Evolutionary conservation across 345 rosid genomes (phyloP).

Genomic region (Physaria fendleri): DNA sequence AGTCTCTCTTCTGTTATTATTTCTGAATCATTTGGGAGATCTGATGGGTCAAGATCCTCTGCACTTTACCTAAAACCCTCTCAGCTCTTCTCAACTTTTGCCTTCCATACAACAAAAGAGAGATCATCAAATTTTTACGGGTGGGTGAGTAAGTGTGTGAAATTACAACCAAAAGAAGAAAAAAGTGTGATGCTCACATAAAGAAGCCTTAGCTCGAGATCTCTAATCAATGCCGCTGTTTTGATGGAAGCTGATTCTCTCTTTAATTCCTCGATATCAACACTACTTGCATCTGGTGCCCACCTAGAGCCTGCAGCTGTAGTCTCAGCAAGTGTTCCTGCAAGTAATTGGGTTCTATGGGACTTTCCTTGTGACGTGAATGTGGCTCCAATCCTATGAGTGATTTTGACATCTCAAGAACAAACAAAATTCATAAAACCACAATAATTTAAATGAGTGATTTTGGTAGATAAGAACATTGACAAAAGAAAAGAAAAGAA

Average conservation of each 20-base stretch:
- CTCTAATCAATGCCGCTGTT: conserved; percentile 46
- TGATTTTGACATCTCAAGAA: conserved; percentile 35
- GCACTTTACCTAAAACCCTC: conserved; percentile 65
- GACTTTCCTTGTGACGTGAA: conserved; percentile 31
- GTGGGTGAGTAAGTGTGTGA: conserved; percentile 5
- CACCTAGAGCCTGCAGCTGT: conserved; percentile 72
- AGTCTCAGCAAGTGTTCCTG: conserved; percentile 92
- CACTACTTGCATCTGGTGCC: conserved; percentile 51
- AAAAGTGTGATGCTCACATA: conserved; percentile 40
- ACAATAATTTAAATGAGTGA: no score
- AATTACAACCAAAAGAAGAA: neutral
- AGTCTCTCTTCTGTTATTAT: conserved; percentile 71
- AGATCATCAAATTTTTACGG: conserved; percentile 13
- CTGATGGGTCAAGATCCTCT: conserved; percentile 64
- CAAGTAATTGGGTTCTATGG: conserved; percentile 41
- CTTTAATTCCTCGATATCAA: conserved; percentile 59
- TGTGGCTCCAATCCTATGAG: conserved; percentile 16
- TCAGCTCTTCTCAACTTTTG: conserved; percentile 59
- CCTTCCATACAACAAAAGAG: conserved; percentile 47
- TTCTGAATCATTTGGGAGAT: conserved; percentile 76
- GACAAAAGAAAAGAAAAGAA: no score
- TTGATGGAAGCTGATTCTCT: conserved; percentile 46
- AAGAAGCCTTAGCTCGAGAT: conserved; percentile 61
- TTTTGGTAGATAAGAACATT: no score
- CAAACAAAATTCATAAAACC: no score